A percentile compares a stretch with the other conserved stretches of the same genome.
Evolutionary conservation across 768 basidiomycete genomes (phyloP).

Genomic region (Phanerodontia chrysosporium): DNA sequence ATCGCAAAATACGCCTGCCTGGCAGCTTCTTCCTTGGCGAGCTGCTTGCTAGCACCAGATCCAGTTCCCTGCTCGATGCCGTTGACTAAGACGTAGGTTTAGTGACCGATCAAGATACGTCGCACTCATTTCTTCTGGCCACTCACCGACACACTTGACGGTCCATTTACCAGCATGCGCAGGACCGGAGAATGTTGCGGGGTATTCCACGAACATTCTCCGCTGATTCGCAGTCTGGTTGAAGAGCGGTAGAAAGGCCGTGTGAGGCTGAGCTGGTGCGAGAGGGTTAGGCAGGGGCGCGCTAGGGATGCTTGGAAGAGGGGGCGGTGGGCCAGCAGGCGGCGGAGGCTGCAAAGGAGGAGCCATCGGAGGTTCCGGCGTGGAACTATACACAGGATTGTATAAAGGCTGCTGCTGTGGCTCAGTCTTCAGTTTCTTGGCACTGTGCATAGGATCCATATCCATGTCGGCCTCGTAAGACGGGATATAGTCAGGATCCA

Average conservation of each 20-base stretch:
- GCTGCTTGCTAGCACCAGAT: conserved; percentile 63
- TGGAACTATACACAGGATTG: neutral
- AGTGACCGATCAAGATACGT: neutral
- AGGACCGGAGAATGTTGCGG: conserved; percentile 57
- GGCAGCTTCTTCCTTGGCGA: conserved; percentile 77
- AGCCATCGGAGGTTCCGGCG: neutral
- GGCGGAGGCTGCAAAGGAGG: neutral
- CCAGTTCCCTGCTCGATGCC: conserved; percentile 66
- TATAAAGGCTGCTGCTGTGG: neutral
- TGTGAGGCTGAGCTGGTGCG: conserved; percentile 56
- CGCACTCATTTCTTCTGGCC: neutral
- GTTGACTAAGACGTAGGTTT: conserved; percentile 39
- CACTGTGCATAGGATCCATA: conserved; percentile 8
- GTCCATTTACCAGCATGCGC: conserved; percentile 66
- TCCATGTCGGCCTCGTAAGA: conserved; percentile 1
- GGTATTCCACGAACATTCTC: conserved; percentile 57
- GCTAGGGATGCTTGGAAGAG: conserved; percentile 25
- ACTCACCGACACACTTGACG: conserved; percentile 65
- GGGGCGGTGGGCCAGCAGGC: conserved; percentile 10
- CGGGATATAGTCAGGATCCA: conserved; percentile 7
- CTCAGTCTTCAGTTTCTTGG: conserved; percentile 19
- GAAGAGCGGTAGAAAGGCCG: conserved; percentile 68
- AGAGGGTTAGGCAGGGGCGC: conserved; percentile 47
- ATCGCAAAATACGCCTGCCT: conserved; percentile 65
- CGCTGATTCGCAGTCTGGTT: conserved; percentile 71